Evolutionary conservation across 768 basidiomycete species (phyloP).

Genomic region (Leccinellum albellum): DNA sequence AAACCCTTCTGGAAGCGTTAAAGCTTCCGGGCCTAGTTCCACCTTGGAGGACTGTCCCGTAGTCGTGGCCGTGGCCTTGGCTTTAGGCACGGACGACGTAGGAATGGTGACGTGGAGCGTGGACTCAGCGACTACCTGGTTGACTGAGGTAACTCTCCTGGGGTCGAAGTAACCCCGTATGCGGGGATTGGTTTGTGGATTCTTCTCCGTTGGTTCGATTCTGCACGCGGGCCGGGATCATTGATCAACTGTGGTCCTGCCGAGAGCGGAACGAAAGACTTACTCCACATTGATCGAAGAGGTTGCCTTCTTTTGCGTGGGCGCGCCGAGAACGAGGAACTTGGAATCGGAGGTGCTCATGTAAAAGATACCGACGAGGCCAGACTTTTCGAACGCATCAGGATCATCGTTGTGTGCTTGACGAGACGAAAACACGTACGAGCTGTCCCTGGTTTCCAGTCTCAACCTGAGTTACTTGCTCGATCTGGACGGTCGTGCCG

Average conservation of each 20-base stretch:
- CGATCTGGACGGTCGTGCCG: constrained; percentile 18
- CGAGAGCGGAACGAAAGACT: constrained; percentile 2
- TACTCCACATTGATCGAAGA: constrained; percentile 42
- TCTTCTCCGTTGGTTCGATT: constrained; percentile 29
- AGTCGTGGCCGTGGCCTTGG: background rate
- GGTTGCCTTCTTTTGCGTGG: constrained; percentile 27
- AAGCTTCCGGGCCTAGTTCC: constrained; percentile 18
- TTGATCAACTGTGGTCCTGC: background rate
- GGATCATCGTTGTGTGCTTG: no score
- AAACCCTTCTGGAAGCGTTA: constrained; percentile 7
- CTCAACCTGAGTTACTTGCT: constrained; percentile 27
- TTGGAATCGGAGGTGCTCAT: constrained; percentile 32
- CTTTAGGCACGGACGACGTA: constrained; percentile 14
- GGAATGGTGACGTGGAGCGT: constrained; percentile 25
- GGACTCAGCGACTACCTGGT: constrained; percentile 32
- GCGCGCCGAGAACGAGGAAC: constrained; percentile 32
- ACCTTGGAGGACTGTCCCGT: constrained; percentile 8
- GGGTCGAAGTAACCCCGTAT: constrained; percentile 34
- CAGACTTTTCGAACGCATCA: constrained; percentile 18
- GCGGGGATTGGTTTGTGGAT: constrained; percentile 12
- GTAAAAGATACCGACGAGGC: constrained; percentile 37
- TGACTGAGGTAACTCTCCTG: constrained; percentile 28
- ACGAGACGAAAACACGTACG: constrained; percentile 11
- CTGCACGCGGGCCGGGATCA: constrained; percentile 13
- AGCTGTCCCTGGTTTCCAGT: constrained; percentile 25